Base-by-base conservation (phyloP, 2,329 filamentous ascomycete genomes). In the Beauveria scarabaeidicola region DNA sequence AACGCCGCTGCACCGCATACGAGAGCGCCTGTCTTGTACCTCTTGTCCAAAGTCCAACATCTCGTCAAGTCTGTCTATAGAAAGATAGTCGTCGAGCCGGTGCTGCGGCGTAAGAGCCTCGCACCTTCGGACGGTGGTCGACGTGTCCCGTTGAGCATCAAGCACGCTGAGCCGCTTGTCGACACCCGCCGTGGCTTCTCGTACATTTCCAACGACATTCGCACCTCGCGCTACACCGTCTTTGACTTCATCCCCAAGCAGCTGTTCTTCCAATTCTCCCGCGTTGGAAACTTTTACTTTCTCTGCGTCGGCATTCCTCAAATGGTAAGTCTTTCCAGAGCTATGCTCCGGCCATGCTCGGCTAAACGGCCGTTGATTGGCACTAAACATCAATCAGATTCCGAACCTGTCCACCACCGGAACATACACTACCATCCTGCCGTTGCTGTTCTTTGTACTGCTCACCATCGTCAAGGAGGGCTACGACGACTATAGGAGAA, bases 241-340 rank as follows among this genome's bases (percentile, higher is more conserved):
- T 91, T 86, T 80, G 89, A 92, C 70, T 96, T 96, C 70, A 73
- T 96, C 15, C 91, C 91, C 3, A 89, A 90, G 63, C 91, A 96
- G 69, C 72, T 96, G 17, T 81, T 92, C 61, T 91, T 91, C 58
- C 91, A 96, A 68, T 94, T 94, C 69, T 89, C 89, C 8, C 89
- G 93, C 62, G 75, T 96, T 52, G 89, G 89, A 65, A 96, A 96
- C 72, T 94, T 95, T 68, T 84, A 95, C 72, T 95, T 96, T 72
- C 79, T 96, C 59, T 86, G 89, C 65, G 85, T 96, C 64, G 89
- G 90, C 47, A 86, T 95, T 62, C 80, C 93, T 53, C 91, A 96
- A 73, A 90, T 90, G 74, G 73, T 75, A 64, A 40, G 69, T 47
- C 32, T 13, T 25, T 7, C 36, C 19, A 32, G 21, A 38, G 13